Conservation (phyloP, 805 yeast genomes). For the Yarrowia osloensis region DNA sequence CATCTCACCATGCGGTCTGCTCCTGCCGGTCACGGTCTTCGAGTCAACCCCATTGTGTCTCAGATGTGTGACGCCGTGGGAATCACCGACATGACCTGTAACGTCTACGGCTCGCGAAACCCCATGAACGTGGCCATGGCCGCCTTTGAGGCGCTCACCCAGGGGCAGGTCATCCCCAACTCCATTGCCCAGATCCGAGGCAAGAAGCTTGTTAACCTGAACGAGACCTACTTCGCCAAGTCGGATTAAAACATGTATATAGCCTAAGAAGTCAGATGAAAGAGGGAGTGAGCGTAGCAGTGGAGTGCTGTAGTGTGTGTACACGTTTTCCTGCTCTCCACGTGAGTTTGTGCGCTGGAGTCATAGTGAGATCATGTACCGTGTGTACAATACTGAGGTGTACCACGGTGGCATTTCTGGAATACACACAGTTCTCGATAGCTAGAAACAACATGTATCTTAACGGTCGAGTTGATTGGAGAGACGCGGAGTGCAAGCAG, state of each 20-base stretch:
- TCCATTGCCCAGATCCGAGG: conserved; percentile 92
- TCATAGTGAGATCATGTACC: too few species aligned
- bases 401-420: too few species aligned
- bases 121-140: conserved; percentile 93
- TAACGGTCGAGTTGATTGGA: too few species aligned
- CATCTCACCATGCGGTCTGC: conserved; percentile 79
- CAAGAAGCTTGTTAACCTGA: conserved; percentile 89
- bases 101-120: conserved; percentile 89
- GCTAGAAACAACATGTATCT: too few species aligned
- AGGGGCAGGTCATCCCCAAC: conserved; percentile 76
- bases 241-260: conserved; percentile 13
- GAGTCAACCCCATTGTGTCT: conserved; percentile 86
- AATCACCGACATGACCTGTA: conserved; percentile 88
- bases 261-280: neutral
- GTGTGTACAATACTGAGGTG: too few species aligned
- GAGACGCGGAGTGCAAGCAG: too few species aligned
- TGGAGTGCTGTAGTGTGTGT: too few species aligned
- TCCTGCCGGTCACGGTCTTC: conserved; percentile 89
- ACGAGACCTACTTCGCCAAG: conserved; percentile 68
- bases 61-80: conserved; percentile 94
- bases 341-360: too few species aligned
- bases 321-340: too few species aligned
- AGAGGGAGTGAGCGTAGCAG: too few species aligned
- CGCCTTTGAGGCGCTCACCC: conserved; percentile 74
- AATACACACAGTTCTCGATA: too few species aligned